Evolutionary conservation across 2,329 filamentous ascomycete species (phyloP).

Genomic region (Tolypocladium tropicale): DNA sequence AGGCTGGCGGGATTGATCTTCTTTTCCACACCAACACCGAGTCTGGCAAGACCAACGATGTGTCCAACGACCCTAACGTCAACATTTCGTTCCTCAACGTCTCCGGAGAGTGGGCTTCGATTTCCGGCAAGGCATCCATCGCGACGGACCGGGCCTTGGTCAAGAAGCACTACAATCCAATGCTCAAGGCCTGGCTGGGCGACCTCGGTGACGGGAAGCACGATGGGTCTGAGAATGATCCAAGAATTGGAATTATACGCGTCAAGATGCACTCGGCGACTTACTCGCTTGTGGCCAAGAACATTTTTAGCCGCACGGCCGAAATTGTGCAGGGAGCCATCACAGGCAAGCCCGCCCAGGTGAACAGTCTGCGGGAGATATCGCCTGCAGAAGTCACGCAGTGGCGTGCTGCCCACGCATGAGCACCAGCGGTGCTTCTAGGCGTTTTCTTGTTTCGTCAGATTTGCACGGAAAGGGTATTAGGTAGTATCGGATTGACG

Average conservation of each 20-base stretch:
- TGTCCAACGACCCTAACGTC: slow-evolving; percentile 60
- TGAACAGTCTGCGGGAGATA: slow-evolving; percentile 71
- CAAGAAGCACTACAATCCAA: slow-evolving; percentile 63
- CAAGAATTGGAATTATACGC: slow-evolving; percentile 71
- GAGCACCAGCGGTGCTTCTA: not conserved
- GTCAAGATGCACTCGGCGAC: slow-evolving; percentile 64
- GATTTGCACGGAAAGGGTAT: no score
- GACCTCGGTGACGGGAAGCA: slow-evolving; percentile 77
- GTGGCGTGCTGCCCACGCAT: slow-evolving; percentile 29
- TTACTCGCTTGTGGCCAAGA: slow-evolving; percentile 57
- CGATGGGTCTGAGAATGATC: slow-evolving; percentile 72
- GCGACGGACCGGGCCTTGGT: slow-evolving; percentile 59
- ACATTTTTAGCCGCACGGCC: slow-evolving; percentile 50
- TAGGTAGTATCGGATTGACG: not conserved
- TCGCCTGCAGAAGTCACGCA: slow-evolving; percentile 53
- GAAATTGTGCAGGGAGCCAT: slow-evolving; percentile 69
- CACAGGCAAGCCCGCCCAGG: slow-evolving; percentile 58
- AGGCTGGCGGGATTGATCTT: slow-evolving; percentile 67
- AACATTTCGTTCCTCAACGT: slow-evolving; percentile 73
- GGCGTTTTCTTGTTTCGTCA: not conserved
- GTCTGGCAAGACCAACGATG: slow-evolving; percentile 77
- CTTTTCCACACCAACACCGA: slow-evolving; percentile 90
- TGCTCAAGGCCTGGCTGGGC: slow-evolving; percentile 76
- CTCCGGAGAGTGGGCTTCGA: slow-evolving; percentile 75
- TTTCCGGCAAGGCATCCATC: slow-evolving; percentile 63